Conservation (phyloP, 805 yeast genomes). For the Myxozyma melibiosi region DNA sequence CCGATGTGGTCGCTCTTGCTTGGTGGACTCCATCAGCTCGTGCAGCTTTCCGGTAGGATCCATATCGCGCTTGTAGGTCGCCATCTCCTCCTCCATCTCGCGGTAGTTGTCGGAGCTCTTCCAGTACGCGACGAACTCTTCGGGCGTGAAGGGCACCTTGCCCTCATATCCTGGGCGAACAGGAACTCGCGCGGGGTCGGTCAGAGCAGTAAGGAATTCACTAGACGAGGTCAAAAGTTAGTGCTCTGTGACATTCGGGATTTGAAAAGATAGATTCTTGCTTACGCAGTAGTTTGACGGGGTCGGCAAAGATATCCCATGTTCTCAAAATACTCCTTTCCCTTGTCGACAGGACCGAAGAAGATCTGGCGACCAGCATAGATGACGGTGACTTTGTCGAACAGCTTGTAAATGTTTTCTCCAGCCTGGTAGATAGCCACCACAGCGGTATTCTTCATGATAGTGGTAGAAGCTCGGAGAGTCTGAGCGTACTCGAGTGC, state of each 20-base stretch:
- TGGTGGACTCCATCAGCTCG: constrained; percentile 43
- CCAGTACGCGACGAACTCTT: constrained; percentile 66
- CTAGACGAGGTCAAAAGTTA: background rate
- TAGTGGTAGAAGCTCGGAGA: constrained; percentile 54
- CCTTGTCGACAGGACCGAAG: constrained; percentile 52
- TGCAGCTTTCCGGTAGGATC: constrained; percentile 44
- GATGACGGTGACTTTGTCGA: constrained; percentile 55
- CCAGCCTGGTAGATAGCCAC: constrained; percentile 65
- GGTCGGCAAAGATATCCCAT: constrained; percentile 63
- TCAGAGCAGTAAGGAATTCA: constrained; percentile 17
- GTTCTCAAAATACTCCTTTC: constrained; percentile 52
- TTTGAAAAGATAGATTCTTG: background rate
- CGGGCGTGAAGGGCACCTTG: constrained; percentile 61
- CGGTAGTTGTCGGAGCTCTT: constrained; percentile 50
- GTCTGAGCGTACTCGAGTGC: constrained; percentile 65
- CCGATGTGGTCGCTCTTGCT: constrained; percentile 44
- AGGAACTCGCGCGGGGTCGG: constrained; percentile 46
- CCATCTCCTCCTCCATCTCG: constrained; percentile 50
- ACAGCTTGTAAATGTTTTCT: constrained; percentile 55
- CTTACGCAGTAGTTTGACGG: constrained; percentile 60
- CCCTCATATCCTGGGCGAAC: constrained; percentile 44
- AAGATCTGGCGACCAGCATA: constrained; percentile 60
- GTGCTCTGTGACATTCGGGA: background rate
- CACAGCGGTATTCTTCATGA: constrained; percentile 54
- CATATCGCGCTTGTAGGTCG: constrained; percentile 44